Percentiles rank a stretch among this genome's conserved stretches.
Evolutionary conservation across 306 rosid genomes (phyloP).

Genomic region (Mimosa bimucronata): DNA sequence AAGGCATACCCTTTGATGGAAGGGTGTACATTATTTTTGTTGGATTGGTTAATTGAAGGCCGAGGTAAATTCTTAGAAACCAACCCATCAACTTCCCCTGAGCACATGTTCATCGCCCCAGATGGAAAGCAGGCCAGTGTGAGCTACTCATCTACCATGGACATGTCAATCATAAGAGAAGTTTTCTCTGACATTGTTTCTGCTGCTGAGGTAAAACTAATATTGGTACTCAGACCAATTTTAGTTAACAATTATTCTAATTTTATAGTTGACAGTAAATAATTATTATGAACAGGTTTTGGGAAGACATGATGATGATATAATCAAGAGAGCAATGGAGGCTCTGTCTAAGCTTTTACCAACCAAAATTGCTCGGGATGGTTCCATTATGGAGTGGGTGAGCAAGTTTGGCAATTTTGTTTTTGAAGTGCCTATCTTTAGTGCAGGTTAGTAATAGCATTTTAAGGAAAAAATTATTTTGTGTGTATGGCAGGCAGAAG

Average conservation of each 20-base stretch:
- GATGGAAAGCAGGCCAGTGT: slow-evolving; percentile 88
- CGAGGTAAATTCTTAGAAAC: slow-evolving; percentile 79
- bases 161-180: slow-evolving; percentile 83
- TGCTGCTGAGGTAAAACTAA: slow-evolving; percentile 80
- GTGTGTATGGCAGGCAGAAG: slow-evolving; percentile 65
- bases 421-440: slow-evolving; percentile 14
- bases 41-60: slow-evolving; percentile 98
- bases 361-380: slow-evolving; percentile 77
- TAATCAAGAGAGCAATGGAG: slow-evolving; percentile 54
- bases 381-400: slow-evolving; percentile 97
- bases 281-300: slow-evolving; percentile 58
- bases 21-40: slow-evolving; percentile 86
- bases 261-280: slow-evolving; percentile 26
- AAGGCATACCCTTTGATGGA: slow-evolving; percentile 96
- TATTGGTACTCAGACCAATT: slow-evolving; percentile 27
- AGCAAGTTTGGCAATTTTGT: slow-evolving; percentile 25
- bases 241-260: slow-evolving; percentile 13
- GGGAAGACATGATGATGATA: slow-evolving; percentile 68
- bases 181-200: slow-evolving; percentile 72
- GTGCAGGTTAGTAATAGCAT: slow-evolving; percentile 21
- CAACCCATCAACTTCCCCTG: slow-evolving; percentile 98
- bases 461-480: slow-evolving; percentile 12
- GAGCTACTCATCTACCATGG: slow-evolving; percentile 98
- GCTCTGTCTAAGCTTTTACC: slow-evolving; percentile 78
- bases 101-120: slow-evolving; percentile 90